Evolutionary conservation across 2,329 filamentous ascomycete species (phyloP).

Genomic region (Fusarium chlamydosporum): DNA sequence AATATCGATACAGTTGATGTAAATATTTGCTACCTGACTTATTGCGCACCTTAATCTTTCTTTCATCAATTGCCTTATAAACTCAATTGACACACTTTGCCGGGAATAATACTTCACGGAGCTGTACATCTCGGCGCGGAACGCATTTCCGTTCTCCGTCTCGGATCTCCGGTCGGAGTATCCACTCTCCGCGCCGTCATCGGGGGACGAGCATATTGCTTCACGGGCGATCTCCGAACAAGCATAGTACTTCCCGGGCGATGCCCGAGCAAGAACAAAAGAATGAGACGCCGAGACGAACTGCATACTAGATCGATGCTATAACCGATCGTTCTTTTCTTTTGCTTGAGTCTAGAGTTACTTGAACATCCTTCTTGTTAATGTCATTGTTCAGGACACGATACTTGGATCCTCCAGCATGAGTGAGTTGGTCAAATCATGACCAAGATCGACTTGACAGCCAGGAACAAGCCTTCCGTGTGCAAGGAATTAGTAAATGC

Average conservation of each 20-base stretch:
- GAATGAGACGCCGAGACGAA: constrained; percentile 22
- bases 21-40: too few relatives aligned
- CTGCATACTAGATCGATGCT: background rate
- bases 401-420: too few relatives aligned
- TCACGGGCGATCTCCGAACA: constrained; percentile 19
- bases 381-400: too few relatives aligned
- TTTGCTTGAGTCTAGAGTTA: background rate
- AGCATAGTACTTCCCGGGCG: constrained; percentile 20
- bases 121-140: constrained; percentile 47
- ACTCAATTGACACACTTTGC: constrained; percentile 22
- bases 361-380: too few relatives aligned
- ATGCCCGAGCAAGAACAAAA: constrained; percentile 24
- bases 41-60: background rate
- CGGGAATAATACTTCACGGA: constrained; percentile 33
- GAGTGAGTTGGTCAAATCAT: too few relatives aligned
- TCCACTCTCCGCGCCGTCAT: constrained; percentile 50
- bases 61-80: constrained; percentile 5
- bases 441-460: too few relatives aligned
- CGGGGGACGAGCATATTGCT: constrained; percentile 37
- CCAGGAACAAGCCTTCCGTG: too few relatives aligned
- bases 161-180: constrained; percentile 48
- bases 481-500: background rate
- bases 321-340: background rate
- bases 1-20: too few relatives aligned
- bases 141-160: constrained; percentile 48